Evolutionary conservation across 805 yeast genomes (phyloP).

Genomic region (Priceomyces carsonii): DNA sequence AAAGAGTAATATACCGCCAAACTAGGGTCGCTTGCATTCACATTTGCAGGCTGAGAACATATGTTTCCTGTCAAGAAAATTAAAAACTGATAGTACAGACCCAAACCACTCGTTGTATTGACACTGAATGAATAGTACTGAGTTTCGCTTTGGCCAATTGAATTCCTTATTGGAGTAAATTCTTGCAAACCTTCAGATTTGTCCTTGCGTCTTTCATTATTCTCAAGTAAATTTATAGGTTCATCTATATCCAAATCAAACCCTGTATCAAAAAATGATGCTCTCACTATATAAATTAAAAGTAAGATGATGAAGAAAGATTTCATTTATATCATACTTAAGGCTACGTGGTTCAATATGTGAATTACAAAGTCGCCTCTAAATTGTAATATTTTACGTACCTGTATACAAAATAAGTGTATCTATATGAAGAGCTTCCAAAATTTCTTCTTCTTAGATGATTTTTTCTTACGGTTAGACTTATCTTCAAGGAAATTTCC

Average conservation of each 20-base stretch:
- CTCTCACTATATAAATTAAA: conserved; percentile 2
- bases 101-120: conserved; percentile 45
- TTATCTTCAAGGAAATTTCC: conserved; percentile 1
- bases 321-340: conserved; percentile 9
- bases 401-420: not conserved
- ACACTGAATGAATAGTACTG: conserved; percentile 46
- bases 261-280: conserved; percentile 10
- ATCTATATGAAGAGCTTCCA: conserved; percentile 30
- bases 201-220: conserved; percentile 5
- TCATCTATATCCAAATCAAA: conserved; percentile 16
- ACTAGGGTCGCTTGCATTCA: conserved; percentile 22
- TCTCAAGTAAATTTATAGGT: conserved; percentile 10
- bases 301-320: conserved; percentile 2
- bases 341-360: not conserved
- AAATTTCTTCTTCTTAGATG: conserved; percentile 16
- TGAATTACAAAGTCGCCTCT: conserved; percentile 1
- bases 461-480: not conserved
- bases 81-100: conserved; percentile 47
- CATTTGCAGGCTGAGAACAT: conserved; percentile 37
- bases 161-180: conserved; percentile 35
- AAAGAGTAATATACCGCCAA: conserved; percentile 41
- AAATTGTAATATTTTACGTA: not conserved
- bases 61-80: conserved; percentile 54
- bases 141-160: conserved; percentile 36
- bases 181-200: conserved; percentile 32